Conservation (phyloP, 2,329 filamentous ascomycete genomes). For the Coniochaeta hoffmannii region DNA sequence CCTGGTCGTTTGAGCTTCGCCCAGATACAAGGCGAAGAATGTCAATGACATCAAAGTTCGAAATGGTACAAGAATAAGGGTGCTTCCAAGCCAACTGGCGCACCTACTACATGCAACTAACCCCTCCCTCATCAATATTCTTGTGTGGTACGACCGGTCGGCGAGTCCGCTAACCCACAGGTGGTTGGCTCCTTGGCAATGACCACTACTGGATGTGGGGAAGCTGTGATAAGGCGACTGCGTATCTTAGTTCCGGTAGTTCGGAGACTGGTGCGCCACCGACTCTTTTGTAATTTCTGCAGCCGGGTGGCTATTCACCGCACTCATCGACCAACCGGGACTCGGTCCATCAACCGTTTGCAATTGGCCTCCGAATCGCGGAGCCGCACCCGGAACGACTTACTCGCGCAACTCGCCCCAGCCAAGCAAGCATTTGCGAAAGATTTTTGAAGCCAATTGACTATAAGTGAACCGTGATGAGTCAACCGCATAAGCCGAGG, state of each 20-base stretch:
- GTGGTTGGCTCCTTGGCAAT: background rate
- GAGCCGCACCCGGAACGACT: background rate
- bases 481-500: too few species aligned
- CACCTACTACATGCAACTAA: too few species aligned
- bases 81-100: background rate
- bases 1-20: too few species aligned
- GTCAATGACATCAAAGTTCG: background rate
- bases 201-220: background rate
- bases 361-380: background rate
- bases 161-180: background rate
- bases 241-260: background rate
- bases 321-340: too few species aligned
- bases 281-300: background rate
- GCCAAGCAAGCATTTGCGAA: background rate
- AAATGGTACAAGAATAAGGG: background rate
- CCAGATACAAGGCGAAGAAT: background rate
- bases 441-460: background rate
- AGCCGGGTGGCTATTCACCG: background rate
- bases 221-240: background rate
- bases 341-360: background rate
- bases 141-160: background rate
- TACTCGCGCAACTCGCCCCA: background rate
- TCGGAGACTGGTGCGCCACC: background rate
- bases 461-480: too few species aligned
- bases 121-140: background rate